Conservation (phyloP, 2,329 filamentous ascomycete genomes). For the Neoscytalidium dimidiatum region DNA sequence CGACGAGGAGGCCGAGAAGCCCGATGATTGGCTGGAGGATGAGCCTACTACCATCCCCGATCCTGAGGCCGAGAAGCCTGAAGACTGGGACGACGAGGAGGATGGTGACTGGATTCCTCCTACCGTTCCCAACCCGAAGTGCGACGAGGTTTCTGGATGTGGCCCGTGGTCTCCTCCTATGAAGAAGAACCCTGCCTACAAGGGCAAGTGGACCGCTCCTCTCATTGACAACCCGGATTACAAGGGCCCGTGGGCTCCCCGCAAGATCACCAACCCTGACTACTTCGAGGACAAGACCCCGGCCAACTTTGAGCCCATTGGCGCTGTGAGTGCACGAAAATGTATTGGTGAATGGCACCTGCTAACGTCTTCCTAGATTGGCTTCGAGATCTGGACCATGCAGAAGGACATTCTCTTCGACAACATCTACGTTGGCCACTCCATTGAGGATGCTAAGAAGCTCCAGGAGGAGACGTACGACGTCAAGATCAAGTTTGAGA, state of each 20-base stretch:
- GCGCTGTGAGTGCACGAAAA: conserved; percentile 70
- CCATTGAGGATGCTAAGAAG: conserved; percentile 85
- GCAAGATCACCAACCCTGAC: conserved; percentile 95
- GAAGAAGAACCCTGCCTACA: conserved; percentile 95
- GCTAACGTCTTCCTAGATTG: conserved; percentile 62
- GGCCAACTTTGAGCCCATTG: conserved; percentile 96
- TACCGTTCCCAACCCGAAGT: conserved; percentile 93
- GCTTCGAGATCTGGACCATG: conserved; percentile 99
- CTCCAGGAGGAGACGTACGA: conserved; percentile 88
- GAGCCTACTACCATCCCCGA: conserved; percentile 83
- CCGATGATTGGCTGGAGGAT: conserved; percentile 93
- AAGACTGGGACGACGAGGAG: conserved; percentile 99
- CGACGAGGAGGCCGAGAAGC: conserved; percentile 87
- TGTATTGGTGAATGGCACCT: neutral
- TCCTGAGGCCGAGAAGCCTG: conserved; percentile 94
- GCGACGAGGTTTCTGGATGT: conserved; percentile 87
- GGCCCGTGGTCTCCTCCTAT: conserved; percentile 89
- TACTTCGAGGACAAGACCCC: conserved; percentile 98
- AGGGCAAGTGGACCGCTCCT: conserved; percentile 96
- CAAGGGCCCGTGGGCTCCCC: conserved; percentile 93
- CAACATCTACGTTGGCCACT: conserved; percentile 99
- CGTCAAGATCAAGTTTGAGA: conserved; percentile 82
- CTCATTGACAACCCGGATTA: conserved; percentile 96
- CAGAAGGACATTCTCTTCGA: conserved; percentile 98
- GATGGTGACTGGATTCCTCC: conserved; percentile 96